Base-by-base conservation (phyloP, 306 rosid genomes). In the Trifolium repens region DNA sequence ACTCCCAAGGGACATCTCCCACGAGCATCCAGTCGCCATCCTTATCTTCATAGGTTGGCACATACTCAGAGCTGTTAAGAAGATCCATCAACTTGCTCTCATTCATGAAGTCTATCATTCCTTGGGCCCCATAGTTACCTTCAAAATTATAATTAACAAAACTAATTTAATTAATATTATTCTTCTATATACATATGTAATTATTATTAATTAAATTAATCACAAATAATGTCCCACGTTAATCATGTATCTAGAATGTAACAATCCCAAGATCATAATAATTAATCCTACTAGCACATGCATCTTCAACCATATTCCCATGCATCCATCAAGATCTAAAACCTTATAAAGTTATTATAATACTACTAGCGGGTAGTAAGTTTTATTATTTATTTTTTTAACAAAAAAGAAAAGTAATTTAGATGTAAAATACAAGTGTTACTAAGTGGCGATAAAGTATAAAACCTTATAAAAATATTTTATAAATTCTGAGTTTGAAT, bases 11-110 rank as follows among this genome's bases (percentile, higher is more conserved):
- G 82, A 94, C 99, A 87, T 94, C 99, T 49, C 99, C 99, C 74
- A 94, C 99, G 73, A 96, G 97, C 99, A 96, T 96, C 99, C 99
- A 96, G 64, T 96, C 99, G 16, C 99, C 96, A 79, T 96, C 98
- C 96, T 90, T 96, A 86, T 96, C 99, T 84, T 96, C 97, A 90
- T 96, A 96, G 84, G 89, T 86, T 70, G 99, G 99, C 84, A 96
- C 98, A 85, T 96, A 96, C 78, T 96, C 98, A 84, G 97, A 90
- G 64, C 98, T 96, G 88, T 92, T 92, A 46, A 92, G 93, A 79
- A 96, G 96, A 90, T 96, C 98, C 99, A 96, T 96, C 90, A 96
- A 83, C 89, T 96, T 96, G 78, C 97, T 90, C 82, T 96, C 97
- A 74, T 92, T 96, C 98, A 96, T 96, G 91, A 96, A 96, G 86